Evolutionary conservation across 164 flowering plant species (phyloP).

Genomic region (Piper betle): DNA sequence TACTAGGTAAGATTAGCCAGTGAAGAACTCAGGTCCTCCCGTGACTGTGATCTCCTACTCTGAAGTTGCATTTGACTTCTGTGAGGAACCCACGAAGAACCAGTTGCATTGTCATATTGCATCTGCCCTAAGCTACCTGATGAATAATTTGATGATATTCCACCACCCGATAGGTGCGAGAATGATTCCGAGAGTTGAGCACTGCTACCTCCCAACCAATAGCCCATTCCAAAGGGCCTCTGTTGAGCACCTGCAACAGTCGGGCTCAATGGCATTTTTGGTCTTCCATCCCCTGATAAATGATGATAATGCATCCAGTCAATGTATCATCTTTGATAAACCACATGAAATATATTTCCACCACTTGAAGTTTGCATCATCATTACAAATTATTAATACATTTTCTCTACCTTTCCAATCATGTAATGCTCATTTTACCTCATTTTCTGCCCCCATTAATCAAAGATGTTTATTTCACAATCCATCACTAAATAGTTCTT

Average conservation of each 20-base stretch:
- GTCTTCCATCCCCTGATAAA: slow-evolving; percentile 57
- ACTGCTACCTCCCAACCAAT: slow-evolving; percentile 44
- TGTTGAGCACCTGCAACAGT: slow-evolving; percentile 43
- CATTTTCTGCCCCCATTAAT: too few relatives aligned
- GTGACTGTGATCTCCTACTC: slow-evolving; percentile 93
- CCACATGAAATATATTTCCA: too few relatives aligned
- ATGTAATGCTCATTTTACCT: too few relatives aligned
- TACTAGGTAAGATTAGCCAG: slow-evolving; percentile 48
- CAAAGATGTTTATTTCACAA: too few relatives aligned
- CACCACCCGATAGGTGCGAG: slow-evolving; percentile 45
- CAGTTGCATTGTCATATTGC: slow-evolving; percentile 58
- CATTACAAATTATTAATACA: too few relatives aligned
- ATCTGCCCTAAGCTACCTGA: slow-evolving; percentile 85
- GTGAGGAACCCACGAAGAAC: slow-evolving; percentile 68
- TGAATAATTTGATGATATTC: slow-evolving; percentile 78
- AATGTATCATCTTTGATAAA: too few relatives aligned
- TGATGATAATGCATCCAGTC: background rate
- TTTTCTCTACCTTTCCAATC: too few relatives aligned
- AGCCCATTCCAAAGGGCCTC: slow-evolving; percentile 48
- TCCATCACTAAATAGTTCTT: too few relatives aligned
- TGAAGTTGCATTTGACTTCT: slow-evolving; percentile 87
- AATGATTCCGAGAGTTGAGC: slow-evolving; percentile 68
- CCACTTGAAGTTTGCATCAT: too few relatives aligned
- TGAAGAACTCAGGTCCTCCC: slow-evolving; percentile 86
- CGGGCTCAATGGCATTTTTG: slow-evolving; percentile 89